Evolutionary conservation across 2,329 filamentous ascomycete species (phyloP).

Genomic region (Aspergillus neotritici): DNA sequence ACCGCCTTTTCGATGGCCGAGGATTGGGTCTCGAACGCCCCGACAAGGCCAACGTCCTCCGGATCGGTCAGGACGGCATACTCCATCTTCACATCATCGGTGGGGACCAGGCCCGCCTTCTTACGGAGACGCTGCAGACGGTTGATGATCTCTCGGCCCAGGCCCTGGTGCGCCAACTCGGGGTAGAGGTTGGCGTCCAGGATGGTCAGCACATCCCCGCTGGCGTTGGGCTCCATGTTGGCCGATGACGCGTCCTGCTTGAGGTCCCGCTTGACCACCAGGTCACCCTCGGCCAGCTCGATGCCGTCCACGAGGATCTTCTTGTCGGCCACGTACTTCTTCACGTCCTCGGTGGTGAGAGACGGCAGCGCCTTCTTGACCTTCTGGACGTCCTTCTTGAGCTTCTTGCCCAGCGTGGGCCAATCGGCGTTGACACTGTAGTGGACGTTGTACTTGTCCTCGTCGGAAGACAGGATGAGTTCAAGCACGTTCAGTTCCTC

Average conservation of each 20-base stretch:
- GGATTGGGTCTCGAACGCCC: constrained; percentile 64
- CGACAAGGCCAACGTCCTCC: constrained; percentile 65
- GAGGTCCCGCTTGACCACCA: constrained; percentile 74
- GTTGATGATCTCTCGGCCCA: constrained; percentile 88
- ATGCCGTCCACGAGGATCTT: constrained; percentile 82
- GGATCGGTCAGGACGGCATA: constrained; percentile 77
- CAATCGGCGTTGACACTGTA: constrained; percentile 89
- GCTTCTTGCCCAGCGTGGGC: constrained; percentile 90
- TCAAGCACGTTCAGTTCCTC: constrained; percentile 91
- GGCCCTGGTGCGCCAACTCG: constrained; percentile 78
- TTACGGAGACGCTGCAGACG: constrained; percentile 89
- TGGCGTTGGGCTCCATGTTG: constrained; percentile 78
- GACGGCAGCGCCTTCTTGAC: constrained; percentile 85
- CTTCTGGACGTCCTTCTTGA: constrained; percentile 88
- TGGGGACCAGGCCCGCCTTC: constrained; percentile 83
- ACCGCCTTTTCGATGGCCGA: constrained; percentile 69
- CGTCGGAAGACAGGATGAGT: constrained; percentile 75
- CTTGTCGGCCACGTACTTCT: constrained; percentile 66
- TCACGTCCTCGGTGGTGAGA: constrained; percentile 74
- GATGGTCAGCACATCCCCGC: constrained; percentile 84
- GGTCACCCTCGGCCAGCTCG: constrained; percentile 70
- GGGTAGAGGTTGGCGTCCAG: constrained; percentile 78
- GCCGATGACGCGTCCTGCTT: constrained; percentile 65
- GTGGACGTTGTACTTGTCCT: constrained; percentile 85
- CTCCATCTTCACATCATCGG: constrained; percentile 93